Conservation (phyloP, 371 early-diverging fungal species). For the Chytridium lagenaria region DNA sequence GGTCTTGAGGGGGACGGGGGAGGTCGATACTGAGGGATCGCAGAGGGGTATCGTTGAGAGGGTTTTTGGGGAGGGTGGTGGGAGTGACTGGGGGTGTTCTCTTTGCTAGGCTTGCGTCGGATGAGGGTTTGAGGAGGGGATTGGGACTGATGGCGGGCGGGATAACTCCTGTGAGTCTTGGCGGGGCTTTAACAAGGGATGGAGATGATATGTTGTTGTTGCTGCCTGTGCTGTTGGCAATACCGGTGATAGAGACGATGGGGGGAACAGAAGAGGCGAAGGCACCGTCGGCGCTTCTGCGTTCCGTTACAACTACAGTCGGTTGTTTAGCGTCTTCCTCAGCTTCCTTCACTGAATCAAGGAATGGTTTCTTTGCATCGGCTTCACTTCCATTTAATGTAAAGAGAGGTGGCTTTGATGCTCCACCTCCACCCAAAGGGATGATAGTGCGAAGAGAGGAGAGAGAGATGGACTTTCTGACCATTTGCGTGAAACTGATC, state of each 20-base stretch:
- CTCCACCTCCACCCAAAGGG: slow-evolving; percentile 7
- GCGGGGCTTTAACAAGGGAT: background rate
- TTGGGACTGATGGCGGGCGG: background rate
- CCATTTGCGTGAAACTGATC: slow-evolving; percentile 19
- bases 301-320: too few relatives aligned
- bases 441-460: slow-evolving; percentile 14
- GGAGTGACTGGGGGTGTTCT: slow-evolving; percentile 1
- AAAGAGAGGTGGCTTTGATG: too few relatives aligned
- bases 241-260: background rate
- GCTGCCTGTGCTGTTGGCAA: background rate
- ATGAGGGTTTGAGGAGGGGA: background rate
- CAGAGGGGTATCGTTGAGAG: slow-evolving; percentile 1
- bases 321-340: too few relatives aligned
- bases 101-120: background rate
- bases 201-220: slow-evolving; percentile 1
- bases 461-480: slow-evolving; percentile 18
- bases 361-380: background rate
- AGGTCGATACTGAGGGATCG: slow-evolving; percentile 13
- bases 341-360: background rate
- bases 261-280: background rate
- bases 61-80: slow-evolving; percentile 7
- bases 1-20: background rate
- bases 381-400: too few relatives aligned
- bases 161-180: background rate
- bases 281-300: background rate